These are phyloP conservation scores for Triadica sebifera DNA, from an alignment of 345 rosid genomes.

Conservation along the genomic window DNA sequence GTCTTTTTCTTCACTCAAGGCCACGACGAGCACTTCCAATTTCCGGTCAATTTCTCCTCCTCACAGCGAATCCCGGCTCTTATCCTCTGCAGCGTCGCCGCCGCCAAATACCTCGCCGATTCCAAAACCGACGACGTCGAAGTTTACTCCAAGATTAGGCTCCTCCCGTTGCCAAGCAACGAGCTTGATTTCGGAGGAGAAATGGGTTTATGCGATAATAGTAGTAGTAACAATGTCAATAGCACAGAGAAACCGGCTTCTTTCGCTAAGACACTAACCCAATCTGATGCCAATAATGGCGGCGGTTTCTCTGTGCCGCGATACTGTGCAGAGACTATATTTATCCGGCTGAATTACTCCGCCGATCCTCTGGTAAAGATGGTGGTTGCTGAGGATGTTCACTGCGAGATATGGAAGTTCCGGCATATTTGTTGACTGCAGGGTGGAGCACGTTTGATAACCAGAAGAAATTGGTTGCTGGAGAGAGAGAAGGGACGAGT, in stretches of 20 bases:
- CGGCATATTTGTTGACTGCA: slow-evolving; percentile 35
- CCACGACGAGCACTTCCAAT: slow-evolving; percentile 29
- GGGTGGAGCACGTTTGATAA: slow-evolving; percentile 34
- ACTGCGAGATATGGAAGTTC: slow-evolving; percentile 30
- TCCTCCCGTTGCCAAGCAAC: slow-evolving; percentile 17
- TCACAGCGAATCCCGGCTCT: slow-evolving; percentile 7
- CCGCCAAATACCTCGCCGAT: slow-evolving; percentile 27
- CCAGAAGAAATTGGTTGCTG: slow-evolving; percentile 29
- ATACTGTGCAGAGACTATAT: slow-evolving; percentile 79
- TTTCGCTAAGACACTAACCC: slow-evolving; percentile 92
- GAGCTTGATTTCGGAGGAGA: slow-evolving; percentile 36
- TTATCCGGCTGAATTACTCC: slow-evolving; percentile 29
- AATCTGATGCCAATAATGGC: slow-evolving; percentile 96
- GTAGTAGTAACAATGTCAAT: neutral
- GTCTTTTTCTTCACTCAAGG: slow-evolving; percentile 34
- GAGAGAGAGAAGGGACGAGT: too few relatives aligned
- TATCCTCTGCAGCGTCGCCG: slow-evolving; percentile 20
- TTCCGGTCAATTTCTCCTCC: slow-evolving; percentile 22
- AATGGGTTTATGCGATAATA: neutral
- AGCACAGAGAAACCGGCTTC: slow-evolving; percentile 53
- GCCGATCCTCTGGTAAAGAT: slow-evolving; percentile 82
- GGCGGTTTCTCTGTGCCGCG: slow-evolving; percentile 99
- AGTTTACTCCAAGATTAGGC: slow-evolving; percentile 23
- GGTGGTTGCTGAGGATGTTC: slow-evolving; percentile 30
- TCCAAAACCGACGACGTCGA: slow-evolving; percentile 23